Conservation (phyloP, 1,284 basidiomycete genomes). For the Agroathelia rolfsii region DNA sequence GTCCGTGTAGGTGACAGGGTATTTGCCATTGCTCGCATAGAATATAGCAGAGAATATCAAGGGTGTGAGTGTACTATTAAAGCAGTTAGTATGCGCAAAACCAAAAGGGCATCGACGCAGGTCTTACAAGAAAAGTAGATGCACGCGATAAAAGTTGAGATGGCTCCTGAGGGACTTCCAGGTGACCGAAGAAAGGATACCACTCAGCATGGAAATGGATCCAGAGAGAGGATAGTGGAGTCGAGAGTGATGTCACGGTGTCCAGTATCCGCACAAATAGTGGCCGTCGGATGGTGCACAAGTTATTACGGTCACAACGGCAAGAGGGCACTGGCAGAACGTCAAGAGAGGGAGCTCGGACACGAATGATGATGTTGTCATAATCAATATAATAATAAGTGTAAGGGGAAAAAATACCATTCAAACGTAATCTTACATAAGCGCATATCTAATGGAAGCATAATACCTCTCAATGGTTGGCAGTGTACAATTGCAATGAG, state of each 20-base stretch:
- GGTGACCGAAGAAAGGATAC: conserved; percentile 13
- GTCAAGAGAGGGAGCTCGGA: conserved; percentile 7
- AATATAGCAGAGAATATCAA: conserved; percentile 66
- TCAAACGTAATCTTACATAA: too few species aligned
- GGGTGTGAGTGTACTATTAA: conserved; percentile 61
- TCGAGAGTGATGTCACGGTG: background rate
- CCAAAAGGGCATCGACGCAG: background rate
- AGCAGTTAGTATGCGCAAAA: background rate
- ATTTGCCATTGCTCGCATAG: conserved; percentile 63
- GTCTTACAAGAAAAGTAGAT: conserved; percentile 43
- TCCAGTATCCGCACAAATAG: too few species aligned
- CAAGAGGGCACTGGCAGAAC: conserved; percentile 1
- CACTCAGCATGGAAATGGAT: conserved; percentile 1
- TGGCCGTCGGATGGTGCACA: background rate
- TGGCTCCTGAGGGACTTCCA: conserved; percentile 28
- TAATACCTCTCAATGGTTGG: too few species aligned
- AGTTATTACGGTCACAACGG: background rate
- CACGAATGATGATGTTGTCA: conserved; percentile 8
- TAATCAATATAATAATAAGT: conserved; percentile 16
- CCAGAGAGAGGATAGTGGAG: background rate
- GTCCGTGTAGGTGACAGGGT: conserved; percentile 62
- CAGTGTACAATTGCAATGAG: conserved; percentile 1
- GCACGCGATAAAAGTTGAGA: conserved; percentile 65
- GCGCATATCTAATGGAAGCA: too few species aligned
- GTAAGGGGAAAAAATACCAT: conserved; percentile 16